Conservation (phyloP, 2,329 filamentous ascomycete species). For the Ceratocystis ficicola region DNA sequence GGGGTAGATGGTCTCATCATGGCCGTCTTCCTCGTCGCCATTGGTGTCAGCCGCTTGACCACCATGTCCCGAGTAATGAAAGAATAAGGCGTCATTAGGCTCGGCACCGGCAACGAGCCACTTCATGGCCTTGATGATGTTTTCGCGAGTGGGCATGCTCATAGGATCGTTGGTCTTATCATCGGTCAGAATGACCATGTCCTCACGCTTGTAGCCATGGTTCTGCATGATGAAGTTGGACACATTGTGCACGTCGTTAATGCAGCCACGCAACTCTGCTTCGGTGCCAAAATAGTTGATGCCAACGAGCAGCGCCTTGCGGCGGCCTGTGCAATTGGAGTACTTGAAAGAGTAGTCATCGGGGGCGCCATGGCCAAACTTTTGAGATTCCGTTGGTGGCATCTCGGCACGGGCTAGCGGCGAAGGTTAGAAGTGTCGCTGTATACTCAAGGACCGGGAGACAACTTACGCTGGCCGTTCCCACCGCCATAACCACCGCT, state of each 20-base stretch:
- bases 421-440: not conserved
- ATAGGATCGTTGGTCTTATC: conserved; percentile 58
- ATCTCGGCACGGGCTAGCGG: conserved; percentile 24
- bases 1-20: conserved; percentile 68
- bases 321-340: conserved; percentile 58
- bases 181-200: conserved; percentile 69
- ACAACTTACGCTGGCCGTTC: conserved; percentile 6
- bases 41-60: conserved; percentile 62
- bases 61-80: conserved; percentile 67
- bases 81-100: conserved; percentile 64
- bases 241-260: conserved; percentile 71
- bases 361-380: conserved; percentile 57
- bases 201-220: conserved; percentile 61
- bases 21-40: conserved; percentile 66
- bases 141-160: conserved; percentile 61
- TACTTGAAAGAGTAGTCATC: conserved; percentile 61
- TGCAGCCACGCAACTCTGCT: conserved; percentile 61
- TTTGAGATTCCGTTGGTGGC: conserved; percentile 40
- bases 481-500: not conserved
- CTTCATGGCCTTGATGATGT: conserved; percentile 62
- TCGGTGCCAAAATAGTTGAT: conserved; percentile 70
- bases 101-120: conserved; percentile 61
- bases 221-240: conserved; percentile 55
- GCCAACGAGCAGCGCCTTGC: conserved; percentile 64
- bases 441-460: no score